phyloP scores from a whole-genome alignment of 805 yeast species.

The Nakazawaea ambrosiae region DNA sequence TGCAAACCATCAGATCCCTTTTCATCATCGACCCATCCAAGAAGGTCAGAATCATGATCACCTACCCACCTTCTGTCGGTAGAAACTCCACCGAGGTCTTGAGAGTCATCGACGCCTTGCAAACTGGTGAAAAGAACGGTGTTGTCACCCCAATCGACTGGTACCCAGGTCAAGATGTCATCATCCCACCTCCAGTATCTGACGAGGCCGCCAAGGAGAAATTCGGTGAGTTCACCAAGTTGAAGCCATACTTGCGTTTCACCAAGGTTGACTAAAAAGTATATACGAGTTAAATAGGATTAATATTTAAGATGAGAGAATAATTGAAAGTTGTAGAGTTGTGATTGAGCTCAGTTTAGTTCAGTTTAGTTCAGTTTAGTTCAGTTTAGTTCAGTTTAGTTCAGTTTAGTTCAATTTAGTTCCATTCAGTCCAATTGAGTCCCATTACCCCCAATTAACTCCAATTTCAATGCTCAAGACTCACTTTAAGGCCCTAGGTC shows the following conservation, averaged over 20 bases:
- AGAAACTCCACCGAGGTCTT: conserved; percentile 90
- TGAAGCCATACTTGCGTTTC: conserved; percentile 86
- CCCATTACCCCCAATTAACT: no score
- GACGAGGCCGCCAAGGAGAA: conserved; percentile 74
- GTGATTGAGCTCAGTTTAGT: no score
- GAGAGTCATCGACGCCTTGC: conserved; percentile 85
- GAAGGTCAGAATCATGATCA: conserved; percentile 78
- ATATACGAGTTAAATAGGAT: conserved; percentile 12
- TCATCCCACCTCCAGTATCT: conserved; percentile 80
- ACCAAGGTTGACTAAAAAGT: conserved; percentile 29
- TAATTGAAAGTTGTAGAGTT: no score
- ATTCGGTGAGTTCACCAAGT: conserved; percentile 79
- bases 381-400: no score
- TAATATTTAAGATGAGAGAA: no score
- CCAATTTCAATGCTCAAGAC: no score
- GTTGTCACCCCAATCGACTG: conserved; percentile 91
- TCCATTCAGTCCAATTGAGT: no score
- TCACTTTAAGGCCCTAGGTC: no score
- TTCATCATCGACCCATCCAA: conserved; percentile 86
- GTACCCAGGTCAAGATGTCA: conserved; percentile 85
- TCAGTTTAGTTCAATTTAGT: no score
- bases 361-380: no score
- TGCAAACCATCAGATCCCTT: conserved; percentile 87
- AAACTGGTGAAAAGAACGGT: conserved; percentile 74
- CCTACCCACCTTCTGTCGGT: conserved; percentile 92